phyloP scores from a whole-genome alignment of 371 early-diverging fungal species.

The Circinella minor region DNA sequence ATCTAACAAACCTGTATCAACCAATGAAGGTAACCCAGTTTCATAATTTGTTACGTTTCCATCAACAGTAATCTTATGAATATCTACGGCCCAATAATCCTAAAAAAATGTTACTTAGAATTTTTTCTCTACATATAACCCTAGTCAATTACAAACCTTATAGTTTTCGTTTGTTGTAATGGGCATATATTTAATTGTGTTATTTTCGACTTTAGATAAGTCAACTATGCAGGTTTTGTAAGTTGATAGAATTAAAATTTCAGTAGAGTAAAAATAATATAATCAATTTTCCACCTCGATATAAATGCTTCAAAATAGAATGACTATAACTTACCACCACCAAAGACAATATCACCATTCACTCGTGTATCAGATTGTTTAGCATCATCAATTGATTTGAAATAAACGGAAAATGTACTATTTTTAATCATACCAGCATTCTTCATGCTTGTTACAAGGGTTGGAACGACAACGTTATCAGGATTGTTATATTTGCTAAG shows the following conservation, averaged over 20 bases:
- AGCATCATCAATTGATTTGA: slow-evolving; percentile 26
- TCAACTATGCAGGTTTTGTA: slow-evolving; percentile 21
- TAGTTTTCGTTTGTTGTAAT: slow-evolving; percentile 27
- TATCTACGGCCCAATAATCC: slow-evolving; percentile 54
- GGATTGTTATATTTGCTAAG: slow-evolving; percentile 43
- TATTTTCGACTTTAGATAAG: slow-evolving; percentile 24
- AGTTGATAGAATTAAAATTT: neutral
- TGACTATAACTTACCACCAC: slow-evolving; percentile 30
- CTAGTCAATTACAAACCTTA: slow-evolving; percentile 18
- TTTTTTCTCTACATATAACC: no score
- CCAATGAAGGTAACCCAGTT: slow-evolving; percentile 24
- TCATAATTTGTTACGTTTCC: slow-evolving; percentile 13
- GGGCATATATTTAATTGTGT: slow-evolving; percentile 31
- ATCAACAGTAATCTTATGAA: slow-evolving; percentile 34
- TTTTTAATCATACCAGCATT: slow-evolving; percentile 31
- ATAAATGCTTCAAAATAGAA: neutral
- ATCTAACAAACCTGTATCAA: slow-evolving; percentile 42
- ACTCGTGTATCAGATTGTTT: slow-evolving; percentile 22
- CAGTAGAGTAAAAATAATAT: neutral
- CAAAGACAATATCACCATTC: slow-evolving; percentile 49
- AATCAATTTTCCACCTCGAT: no score
- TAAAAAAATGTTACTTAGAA: slow-evolving; percentile 3
- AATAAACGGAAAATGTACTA: slow-evolving; percentile 46
- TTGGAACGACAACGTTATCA: slow-evolving; percentile 32
- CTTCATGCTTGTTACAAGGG: slow-evolving; percentile 41